A percentile compares a stretch with the other conserved stretches of the same genome.
These are phyloP conservation scores for Nasturtium officinale DNA, from an alignment of 345 rosid genomes.

Conservation along the genomic window DNA sequence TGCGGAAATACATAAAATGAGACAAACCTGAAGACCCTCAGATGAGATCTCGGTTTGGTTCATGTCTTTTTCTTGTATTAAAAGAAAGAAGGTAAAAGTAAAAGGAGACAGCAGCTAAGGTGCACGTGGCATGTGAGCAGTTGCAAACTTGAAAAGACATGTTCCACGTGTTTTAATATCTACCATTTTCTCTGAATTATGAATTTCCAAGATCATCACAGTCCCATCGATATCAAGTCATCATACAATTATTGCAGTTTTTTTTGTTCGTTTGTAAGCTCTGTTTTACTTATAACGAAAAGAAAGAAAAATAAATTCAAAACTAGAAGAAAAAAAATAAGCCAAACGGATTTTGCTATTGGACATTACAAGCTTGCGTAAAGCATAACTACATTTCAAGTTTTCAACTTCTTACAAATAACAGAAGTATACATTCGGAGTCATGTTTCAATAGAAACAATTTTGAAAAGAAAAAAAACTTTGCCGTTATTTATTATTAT, in stretches of 20 bases:
- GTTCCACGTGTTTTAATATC: slow-evolving; percentile 19
- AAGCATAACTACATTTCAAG: slow-evolving; percentile 6
- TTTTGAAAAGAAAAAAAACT: slow-evolving; percentile 7
- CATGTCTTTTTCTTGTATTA: slow-evolving; percentile 14
- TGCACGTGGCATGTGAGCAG: slow-evolving; percentile 27
- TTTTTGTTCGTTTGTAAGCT: not conserved
- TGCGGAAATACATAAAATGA: not conserved
- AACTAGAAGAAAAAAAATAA: not conserved
- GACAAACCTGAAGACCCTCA: slow-evolving; percentile 7
- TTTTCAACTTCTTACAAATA: slow-evolving; percentile 25
- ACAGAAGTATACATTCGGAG: slow-evolving; percentile 21
- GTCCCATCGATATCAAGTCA: not conserved
- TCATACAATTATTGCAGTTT: not conserved
- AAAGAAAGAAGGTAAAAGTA: not conserved
- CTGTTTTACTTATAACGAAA: not conserved
- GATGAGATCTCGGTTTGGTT: not conserved
- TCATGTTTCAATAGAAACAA: slow-evolving; percentile 29
- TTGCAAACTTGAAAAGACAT: slow-evolving; percentile 23
- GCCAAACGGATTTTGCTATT: not conserved
- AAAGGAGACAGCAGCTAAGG: slow-evolving; percentile 21
- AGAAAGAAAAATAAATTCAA: not conserved
- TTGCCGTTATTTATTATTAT: slow-evolving; percentile 30
- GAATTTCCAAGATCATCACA: not conserved
- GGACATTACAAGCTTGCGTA: not conserved
- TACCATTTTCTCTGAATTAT: slow-evolving; percentile 1